These are phyloP conservation scores for Sporothrix brunneoviolacea DNA, from an alignment of 2,329 filamentous ascomycete genomes.

Conservation along the genomic window DNA sequence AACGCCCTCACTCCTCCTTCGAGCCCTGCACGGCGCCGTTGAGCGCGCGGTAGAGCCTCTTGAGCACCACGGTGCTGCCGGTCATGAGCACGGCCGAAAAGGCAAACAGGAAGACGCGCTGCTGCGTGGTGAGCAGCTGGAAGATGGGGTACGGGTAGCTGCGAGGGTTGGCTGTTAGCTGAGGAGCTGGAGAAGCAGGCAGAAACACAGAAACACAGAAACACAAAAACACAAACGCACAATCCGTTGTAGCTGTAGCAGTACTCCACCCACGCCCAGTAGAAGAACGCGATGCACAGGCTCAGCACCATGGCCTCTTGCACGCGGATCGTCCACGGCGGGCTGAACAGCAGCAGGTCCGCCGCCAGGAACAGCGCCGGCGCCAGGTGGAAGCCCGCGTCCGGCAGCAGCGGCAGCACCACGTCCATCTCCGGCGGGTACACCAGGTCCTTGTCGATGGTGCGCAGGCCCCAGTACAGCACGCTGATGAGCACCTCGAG, in stretches of 20 bases:
- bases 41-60: constrained; percentile 60
- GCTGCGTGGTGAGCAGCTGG: constrained; percentile 54
- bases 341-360: constrained; percentile 63
- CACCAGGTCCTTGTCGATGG: constrained; percentile 47
- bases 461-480: constrained; percentile 64
- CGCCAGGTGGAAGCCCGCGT: constrained; percentile 58
- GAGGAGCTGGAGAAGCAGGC: neutral
- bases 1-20: constrained; percentile 26
- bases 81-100: constrained; percentile 67
- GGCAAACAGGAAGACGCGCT: constrained; percentile 63
- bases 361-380: constrained; percentile 58
- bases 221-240: constrained; percentile 32
- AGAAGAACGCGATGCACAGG: constrained; percentile 53
- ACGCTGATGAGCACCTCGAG: constrained; percentile 65
- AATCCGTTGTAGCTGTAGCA: constrained; percentile 62
- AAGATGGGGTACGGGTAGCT: constrained; percentile 89
- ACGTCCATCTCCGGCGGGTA: constrained; percentile 51
- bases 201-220: neutral
- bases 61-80: constrained; percentile 58
- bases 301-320: constrained; percentile 54
- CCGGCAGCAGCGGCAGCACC: constrained; percentile 47
- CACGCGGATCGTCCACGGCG: constrained; percentile 61
- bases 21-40: constrained; percentile 49
- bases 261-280: constrained; percentile 73
- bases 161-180: neutral